Base-by-base conservation (phyloP, 2,329 filamentous ascomycete genomes). In the Aaosphaeria arxii region DNA sequence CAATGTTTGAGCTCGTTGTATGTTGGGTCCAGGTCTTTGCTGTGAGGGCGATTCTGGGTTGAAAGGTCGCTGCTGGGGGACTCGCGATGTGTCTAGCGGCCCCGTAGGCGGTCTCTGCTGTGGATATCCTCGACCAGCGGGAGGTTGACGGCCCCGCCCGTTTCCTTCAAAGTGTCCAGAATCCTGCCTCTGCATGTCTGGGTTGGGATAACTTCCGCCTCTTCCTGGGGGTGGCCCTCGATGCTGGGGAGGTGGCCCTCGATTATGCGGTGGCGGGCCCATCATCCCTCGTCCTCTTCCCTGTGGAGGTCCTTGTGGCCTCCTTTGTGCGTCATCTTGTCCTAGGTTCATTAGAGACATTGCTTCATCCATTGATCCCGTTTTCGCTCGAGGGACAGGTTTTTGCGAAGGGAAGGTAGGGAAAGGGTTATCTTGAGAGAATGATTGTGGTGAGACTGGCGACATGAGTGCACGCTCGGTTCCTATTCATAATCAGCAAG, bases 351-450 rank as follows among this genome's bases (percentile, higher is more conserved):
- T 64, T 30, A 61, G 53, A 38, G 68, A 57, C 66, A 71, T 70
- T 29, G 59, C 59, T 41, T 68, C 62, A 13, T 67, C 63, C 46
- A 70, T 51, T 17, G 56, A 55, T 24, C 57, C 59, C 42, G 51
- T 42, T 49, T 64, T 56, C 30, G 55, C 47, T 35, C 51, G 50
- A 43, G 57, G 48, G 58, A 66, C 57, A 54, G 62, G 48, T 36
- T 64, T 58, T 43, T 61, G 43, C 24, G 60, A 58, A 11, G 72
- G 72, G 52, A 78, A 78, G 1, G 67, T 64, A 5, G 76, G 76
- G 46, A 79, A 79, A 0, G 76, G 74, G 51, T 74, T 79, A 57
- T 79, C 76, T 51, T 67, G 64, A 6, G 66, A 54, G 17, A 65
- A 43, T 9, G 44, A 55, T 39, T 57, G 57, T n/a, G 64, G 62